Percentiles rank a stretch among this genome's conserved stretches.
phyloP scores from a whole-genome alignment of 257 asterid genomes.

The Nicotiana sylvestris region DNA sequence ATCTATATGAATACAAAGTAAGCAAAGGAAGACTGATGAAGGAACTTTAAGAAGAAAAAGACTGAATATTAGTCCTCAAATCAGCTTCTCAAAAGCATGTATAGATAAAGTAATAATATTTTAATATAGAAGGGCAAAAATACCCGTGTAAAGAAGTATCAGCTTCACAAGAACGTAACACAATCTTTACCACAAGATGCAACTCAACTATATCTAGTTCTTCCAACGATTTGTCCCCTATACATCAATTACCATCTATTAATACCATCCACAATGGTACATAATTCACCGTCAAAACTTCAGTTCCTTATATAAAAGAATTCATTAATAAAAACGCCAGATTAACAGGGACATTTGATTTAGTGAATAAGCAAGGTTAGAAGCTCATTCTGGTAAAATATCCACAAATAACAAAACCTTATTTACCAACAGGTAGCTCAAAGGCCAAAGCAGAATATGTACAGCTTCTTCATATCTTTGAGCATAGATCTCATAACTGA shows the following conservation, averaged over 20 bases:
- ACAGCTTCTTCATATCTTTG: neutral
- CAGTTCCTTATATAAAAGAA: neutral
- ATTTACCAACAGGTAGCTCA: neutral
- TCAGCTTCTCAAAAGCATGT: neutral
- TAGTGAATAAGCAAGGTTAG: neutral
- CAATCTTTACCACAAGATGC: neutral
- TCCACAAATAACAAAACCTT: slow-evolving; percentile 3
- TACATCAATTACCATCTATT: neutral
- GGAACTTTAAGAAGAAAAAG: neutral
- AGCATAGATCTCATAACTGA: neutral
- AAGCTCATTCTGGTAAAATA: neutral
- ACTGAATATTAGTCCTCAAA: neutral
- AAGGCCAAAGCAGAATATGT: neutral
- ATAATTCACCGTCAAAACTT: neutral
- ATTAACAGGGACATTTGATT: neutral
- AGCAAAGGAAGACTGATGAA: neutral
- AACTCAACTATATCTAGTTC: neutral
- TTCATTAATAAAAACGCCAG: neutral
- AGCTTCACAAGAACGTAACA: neutral
- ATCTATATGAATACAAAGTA: neutral
- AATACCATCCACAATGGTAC: neutral
- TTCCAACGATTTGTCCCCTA: neutral
- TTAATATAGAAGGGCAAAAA: too few relatives aligned
- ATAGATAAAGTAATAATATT: too few relatives aligned
- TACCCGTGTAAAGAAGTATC: too few relatives aligned